phyloP scores from a whole-genome alignment of 768 basidiomycete genomes.

The Neoboletus brunneissimus region DNA sequence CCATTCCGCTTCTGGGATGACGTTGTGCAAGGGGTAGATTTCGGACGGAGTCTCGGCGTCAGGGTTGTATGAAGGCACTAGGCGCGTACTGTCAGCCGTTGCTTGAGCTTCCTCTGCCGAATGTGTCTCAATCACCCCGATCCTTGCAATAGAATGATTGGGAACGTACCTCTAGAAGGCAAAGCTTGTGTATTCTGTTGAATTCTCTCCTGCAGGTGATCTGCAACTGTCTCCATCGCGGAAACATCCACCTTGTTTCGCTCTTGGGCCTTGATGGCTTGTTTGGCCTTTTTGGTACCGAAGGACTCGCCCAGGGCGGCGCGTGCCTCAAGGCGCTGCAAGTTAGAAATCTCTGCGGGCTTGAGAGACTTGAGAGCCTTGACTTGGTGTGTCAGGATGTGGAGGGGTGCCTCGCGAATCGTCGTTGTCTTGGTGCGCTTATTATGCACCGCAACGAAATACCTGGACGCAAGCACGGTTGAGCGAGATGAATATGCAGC shows the following conservation, averaged over 20 bases:
- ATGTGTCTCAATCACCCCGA: neutral
- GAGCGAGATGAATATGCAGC: constrained; percentile 1
- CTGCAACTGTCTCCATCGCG: constrained; percentile 83
- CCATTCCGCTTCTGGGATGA: constrained; percentile 83
- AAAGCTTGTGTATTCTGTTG: constrained; percentile 66
- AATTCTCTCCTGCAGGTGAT: constrained; percentile 81
- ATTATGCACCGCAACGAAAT: constrained; percentile 81
- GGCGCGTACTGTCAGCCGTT: constrained; percentile 57
- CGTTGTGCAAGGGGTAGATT: constrained; percentile 66
- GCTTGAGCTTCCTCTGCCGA: constrained; percentile 64
- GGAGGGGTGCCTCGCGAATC: constrained; percentile 63
- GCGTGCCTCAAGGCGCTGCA: constrained; percentile 57
- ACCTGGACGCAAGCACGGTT: constrained; percentile 42
- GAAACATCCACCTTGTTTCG: constrained; percentile 86
- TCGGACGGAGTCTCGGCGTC: constrained; percentile 69
- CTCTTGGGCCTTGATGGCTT: constrained; percentile 78
- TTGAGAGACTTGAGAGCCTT: constrained; percentile 76
- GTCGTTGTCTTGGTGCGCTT: constrained; percentile 68
- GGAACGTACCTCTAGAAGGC: constrained; percentile 62
- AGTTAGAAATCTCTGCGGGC: constrained; percentile 46
- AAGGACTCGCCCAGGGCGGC: constrained; percentile 88
- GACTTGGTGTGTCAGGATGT: constrained; percentile 72
- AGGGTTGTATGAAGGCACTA: constrained; percentile 73
- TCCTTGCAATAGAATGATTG: neutral
- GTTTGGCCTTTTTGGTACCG: constrained; percentile 92